Evolutionary conservation across 371 early-diverging fungal genomes (phyloP).

Genomic region (Mycotypha africana): DNA sequence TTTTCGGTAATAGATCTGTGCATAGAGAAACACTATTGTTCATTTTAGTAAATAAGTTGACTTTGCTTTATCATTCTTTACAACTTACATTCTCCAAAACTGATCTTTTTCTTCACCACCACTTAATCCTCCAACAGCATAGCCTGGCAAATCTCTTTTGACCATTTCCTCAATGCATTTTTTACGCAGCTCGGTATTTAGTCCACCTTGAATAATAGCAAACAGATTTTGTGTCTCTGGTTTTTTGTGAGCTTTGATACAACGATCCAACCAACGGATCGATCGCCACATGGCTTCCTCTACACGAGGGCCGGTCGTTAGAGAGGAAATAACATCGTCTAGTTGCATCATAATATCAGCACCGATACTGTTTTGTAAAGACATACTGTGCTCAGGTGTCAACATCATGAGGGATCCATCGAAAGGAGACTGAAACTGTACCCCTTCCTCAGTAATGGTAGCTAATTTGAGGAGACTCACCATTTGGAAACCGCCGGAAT

Average conservation of each 20-base stretch:
- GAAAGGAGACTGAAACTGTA: slow-evolving; percentile 85
- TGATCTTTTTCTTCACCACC: slow-evolving; percentile 94
- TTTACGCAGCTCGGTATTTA: slow-evolving; percentile 70
- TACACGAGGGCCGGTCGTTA: slow-evolving; percentile 77
- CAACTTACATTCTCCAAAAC: slow-evolving; percentile 78
- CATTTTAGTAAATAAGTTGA: background rate
- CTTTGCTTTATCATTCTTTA: background rate
- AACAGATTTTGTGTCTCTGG: slow-evolving; percentile 84
- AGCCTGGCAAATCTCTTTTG: slow-evolving; percentile 84
- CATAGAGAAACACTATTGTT: slow-evolving; percentile 64
- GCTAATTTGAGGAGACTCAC: slow-evolving; percentile 84
- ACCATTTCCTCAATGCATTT: slow-evolving; percentile 84
- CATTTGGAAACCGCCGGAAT: slow-evolving; percentile 97
- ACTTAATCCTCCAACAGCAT: slow-evolving; percentile 94
- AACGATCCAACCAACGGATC: slow-evolving; percentile 94
- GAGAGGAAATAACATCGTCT: slow-evolving; percentile 93
- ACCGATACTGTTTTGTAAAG: slow-evolving; percentile 91
- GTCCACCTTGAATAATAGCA: slow-evolving; percentile 96
- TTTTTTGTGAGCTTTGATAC: slow-evolving; percentile 75
- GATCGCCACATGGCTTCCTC: slow-evolving; percentile 94
- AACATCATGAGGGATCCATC: slow-evolving; percentile 79
- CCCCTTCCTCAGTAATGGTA: slow-evolving; percentile 89
- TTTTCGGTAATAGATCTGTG: slow-evolving; percentile 79
- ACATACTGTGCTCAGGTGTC: slow-evolving; percentile 95
- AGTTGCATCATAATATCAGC: slow-evolving; percentile 98